Conservation (phyloP, 257 asterid genomes). For the Osmanthus fragrans region DNA sequence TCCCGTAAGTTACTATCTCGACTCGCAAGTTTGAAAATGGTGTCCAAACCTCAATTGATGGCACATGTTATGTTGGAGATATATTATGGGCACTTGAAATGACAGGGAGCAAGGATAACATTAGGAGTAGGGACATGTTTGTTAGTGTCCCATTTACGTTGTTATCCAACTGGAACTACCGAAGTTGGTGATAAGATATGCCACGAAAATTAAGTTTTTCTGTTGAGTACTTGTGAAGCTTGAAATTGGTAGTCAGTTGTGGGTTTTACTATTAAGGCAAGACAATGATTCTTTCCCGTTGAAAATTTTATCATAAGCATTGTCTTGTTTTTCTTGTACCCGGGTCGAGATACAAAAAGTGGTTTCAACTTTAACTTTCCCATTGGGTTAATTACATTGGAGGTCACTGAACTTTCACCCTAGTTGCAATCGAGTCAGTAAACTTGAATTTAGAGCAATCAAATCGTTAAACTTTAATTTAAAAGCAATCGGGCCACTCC, state of each 20-base stretch:
- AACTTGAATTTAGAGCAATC: too few relatives aligned
- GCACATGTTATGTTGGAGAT: constrained; percentile 54
- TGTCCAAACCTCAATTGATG: constrained; percentile 2
- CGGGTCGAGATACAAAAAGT: background rate
- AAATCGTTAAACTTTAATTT: too few relatives aligned
- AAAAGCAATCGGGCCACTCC: too few relatives aligned
- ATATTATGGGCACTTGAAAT: constrained; percentile 25
- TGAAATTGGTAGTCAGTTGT: background rate
- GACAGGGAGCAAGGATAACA: constrained; percentile 32
- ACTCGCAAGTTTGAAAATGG: constrained; percentile 12
- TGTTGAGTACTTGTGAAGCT: constrained; percentile 35
- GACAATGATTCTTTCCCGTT: background rate
- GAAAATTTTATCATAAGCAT: background rate
- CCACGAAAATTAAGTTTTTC: constrained; percentile 9
- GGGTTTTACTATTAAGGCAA: background rate
- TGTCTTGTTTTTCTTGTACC: background rate
- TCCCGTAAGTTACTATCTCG: background rate
- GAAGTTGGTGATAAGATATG: constrained; percentile 15
- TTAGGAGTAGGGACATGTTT: constrained; percentile 40
- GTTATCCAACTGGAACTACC: constrained; percentile 37
- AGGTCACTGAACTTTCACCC: too few relatives aligned
- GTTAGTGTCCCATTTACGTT: constrained; percentile 24
- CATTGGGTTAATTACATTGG: too few relatives aligned
- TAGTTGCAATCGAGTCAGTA: too few relatives aligned
- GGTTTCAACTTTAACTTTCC: background rate